A percentile compares a stretch with the other conserved stretches of the same genome.
Conservation (phyloP, 2,329 filamentous ascomycete species). For the Capronia epimyces region DNA sequence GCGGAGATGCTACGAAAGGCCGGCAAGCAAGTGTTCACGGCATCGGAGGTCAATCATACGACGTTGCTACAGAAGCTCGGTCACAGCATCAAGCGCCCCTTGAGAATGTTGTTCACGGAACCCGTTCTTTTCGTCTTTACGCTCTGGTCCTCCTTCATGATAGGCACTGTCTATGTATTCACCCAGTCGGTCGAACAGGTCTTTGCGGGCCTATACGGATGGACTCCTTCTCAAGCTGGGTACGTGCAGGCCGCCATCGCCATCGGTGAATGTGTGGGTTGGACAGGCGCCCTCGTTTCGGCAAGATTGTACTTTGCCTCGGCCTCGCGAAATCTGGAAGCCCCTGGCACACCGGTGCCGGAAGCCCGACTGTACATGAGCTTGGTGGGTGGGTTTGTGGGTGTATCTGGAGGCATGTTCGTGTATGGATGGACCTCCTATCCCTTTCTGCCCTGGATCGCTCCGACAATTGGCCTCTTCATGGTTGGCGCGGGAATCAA, state of each 20-base stretch:
- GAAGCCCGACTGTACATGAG: conserved; percentile 42
- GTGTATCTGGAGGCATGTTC: conserved; percentile 47
- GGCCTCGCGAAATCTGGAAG: conserved; percentile 36
- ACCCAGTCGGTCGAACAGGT: conserved; percentile 59
- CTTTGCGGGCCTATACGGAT: conserved; percentile 72
- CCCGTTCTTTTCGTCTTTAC: conserved; percentile 46
- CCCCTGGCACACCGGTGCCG: conserved; percentile 38
- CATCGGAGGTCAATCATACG: conserved; percentile 30
- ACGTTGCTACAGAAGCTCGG: conserved; percentile 33
- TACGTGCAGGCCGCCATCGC: conserved; percentile 44
- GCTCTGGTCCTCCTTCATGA: conserved; percentile 46
- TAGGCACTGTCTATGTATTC: conserved; percentile 47
- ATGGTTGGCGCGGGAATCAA: conserved; percentile 49
- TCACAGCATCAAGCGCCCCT: conserved; percentile 32
- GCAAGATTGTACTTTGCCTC: conserved; percentile 45
- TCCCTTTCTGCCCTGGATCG: conserved; percentile 42
- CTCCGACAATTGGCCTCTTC: conserved; percentile 43
- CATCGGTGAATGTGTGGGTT: conserved; percentile 44
- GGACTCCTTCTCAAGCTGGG: conserved; percentile 50
- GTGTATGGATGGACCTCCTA: conserved; percentile 49
- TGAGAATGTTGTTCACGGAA: conserved; percentile 46
- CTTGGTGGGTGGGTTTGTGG: conserved; percentile 43
- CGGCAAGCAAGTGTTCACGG: neutral
- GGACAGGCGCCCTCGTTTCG: conserved; percentile 42
- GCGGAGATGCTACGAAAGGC: neutral